Percentiles rank a stretch among this genome's conserved stretches.
Conservation (phyloP, 192 early-diverging fungal genomes). For the Coemansia sp. region DNA sequence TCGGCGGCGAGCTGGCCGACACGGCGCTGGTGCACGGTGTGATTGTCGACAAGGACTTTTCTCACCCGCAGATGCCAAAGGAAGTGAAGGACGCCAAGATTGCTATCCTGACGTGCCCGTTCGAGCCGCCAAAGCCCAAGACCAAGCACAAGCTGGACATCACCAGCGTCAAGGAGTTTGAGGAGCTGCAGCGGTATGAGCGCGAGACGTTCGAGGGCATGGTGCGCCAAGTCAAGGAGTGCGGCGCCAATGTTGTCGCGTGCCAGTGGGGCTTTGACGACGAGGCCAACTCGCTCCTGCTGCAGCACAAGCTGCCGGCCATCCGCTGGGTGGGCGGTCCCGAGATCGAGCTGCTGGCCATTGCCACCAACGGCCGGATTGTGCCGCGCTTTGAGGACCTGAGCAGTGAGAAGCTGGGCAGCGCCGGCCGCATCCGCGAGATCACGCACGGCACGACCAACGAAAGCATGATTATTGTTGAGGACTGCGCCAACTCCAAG, state of each 20-base stretch:
- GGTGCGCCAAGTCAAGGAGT: conserved; percentile 95
- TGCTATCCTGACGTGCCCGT: conserved; percentile 98
- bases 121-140: conserved; percentile 99
- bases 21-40: conserved; percentile 93
- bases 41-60: conserved; percentile 99
- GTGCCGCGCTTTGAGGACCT: conserved; percentile 99
- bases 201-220: conserved; percentile 94
- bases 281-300: conserved; percentile 97
- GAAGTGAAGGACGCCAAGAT: conserved; percentile 93
- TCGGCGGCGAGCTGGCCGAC: conserved; percentile 93
- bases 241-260: conserved; percentile 95
- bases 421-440: conserved; percentile 92
- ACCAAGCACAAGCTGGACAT: conserved; percentile 99
- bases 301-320: conserved; percentile 96
- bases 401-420: conserved; percentile 78
- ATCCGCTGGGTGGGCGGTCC: conserved; percentile 99
- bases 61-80: conserved; percentile 99
- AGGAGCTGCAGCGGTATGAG: conserved; percentile 95
- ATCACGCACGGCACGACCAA: conserved; percentile 50
- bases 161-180: conserved; percentile 95
- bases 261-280: conserved; percentile 99
- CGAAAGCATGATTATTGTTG: conserved; percentile 98
- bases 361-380: conserved; percentile 99
- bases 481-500: conserved; percentile 97
- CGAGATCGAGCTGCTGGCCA: conserved; percentile 98